Percentiles rank a stretch among this genome's conserved stretches.
phyloP scores from a whole-genome alignment of 805 yeast genomes.

The Candida xyloterini region DNA sequence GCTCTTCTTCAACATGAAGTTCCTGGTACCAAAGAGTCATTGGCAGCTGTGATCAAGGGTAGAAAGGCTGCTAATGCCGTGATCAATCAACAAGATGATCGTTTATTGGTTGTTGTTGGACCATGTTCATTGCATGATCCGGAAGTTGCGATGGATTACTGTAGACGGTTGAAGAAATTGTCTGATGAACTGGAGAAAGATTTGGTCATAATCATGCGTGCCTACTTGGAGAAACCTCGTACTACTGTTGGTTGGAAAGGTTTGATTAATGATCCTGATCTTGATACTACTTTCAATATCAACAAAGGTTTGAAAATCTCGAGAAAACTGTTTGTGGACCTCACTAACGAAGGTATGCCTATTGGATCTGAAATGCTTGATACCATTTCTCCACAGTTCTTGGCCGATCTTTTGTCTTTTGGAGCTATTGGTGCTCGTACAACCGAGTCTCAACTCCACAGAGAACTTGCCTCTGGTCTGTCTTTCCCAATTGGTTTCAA shows the following conservation, averaged over 20 bases:
- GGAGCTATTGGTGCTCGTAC: slow-evolving; percentile 99
- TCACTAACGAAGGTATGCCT: slow-evolving; percentile 79
- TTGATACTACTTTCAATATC: slow-evolving; percentile 87
- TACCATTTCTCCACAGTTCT: slow-evolving; percentile 94
- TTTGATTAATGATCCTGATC: slow-evolving; percentile 92
- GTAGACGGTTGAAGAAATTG: slow-evolving; percentile 59
- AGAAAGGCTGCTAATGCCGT: slow-evolving; percentile 77
- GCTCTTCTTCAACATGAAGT: slow-evolving; percentile 84
- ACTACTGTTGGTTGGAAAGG: slow-evolving; percentile 99
- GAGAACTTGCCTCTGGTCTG: slow-evolving; percentile 95
- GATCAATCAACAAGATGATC: slow-evolving; percentile 73
- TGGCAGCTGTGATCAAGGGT: slow-evolving; percentile 68
- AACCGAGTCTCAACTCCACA: slow-evolving; percentile 95
- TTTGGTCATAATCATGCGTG: slow-evolving; percentile 89
- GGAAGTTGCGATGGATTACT: slow-evolving; percentile 85
- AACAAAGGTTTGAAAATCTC: slow-evolving; percentile 90
- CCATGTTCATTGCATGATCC: slow-evolving; percentile 97
- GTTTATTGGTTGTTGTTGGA: slow-evolving; percentile 84
- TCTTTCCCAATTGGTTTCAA: slow-evolving; percentile 99
- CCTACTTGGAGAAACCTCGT: slow-evolving; percentile 96
- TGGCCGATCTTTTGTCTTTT: slow-evolving; percentile 83
- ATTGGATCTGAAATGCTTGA: slow-evolving; percentile 98
- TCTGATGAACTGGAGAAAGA: slow-evolving; percentile 73
- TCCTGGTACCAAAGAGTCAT: slow-evolving; percentile 55
- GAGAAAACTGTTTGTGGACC: slow-evolving; percentile 77